Conservation (phyloP, 1,139 yeast species). For the Kodamaea sp. region DNA sequence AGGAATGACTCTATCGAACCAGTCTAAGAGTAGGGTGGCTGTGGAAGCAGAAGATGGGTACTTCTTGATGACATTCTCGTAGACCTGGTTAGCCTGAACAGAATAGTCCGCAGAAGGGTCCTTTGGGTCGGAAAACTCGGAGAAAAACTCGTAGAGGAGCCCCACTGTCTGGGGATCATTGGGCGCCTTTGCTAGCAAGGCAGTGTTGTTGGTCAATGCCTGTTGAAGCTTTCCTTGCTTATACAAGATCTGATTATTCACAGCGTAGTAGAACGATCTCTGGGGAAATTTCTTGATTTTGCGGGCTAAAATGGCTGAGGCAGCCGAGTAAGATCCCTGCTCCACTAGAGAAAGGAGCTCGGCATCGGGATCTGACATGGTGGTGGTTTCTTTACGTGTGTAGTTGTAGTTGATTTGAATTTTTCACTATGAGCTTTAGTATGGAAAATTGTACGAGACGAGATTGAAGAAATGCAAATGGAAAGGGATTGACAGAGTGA, state of each 20-base stretch:
- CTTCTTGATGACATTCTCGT: slow-evolving; percentile 57
- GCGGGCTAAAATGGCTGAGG: slow-evolving; percentile 50
- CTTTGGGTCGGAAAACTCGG: slow-evolving; percentile 1
- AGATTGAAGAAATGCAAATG: too few relatives aligned
- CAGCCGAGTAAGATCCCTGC: slow-evolving; percentile 54
- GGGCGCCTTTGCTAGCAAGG: slow-evolving; percentile 49
- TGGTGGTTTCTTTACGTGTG: too few relatives aligned
- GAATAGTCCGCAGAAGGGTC: slow-evolving; percentile 25
- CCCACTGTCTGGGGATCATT: slow-evolving; percentile 55
- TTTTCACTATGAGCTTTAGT: too few relatives aligned
- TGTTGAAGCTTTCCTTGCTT: slow-evolving; percentile 45
- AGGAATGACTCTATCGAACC: slow-evolving; percentile 49
- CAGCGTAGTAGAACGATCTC: slow-evolving; percentile 53
- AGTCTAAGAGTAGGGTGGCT: slow-evolving; percentile 35
- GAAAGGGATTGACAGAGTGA: too few relatives aligned
- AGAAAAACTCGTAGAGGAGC: slow-evolving; percentile 44
- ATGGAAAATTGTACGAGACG: too few relatives aligned
- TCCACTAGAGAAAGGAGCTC: slow-evolving; percentile 49
- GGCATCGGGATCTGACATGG: slow-evolving; percentile 28
- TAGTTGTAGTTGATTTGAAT: too few relatives aligned
- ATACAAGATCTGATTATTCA: slow-evolving; percentile 45
- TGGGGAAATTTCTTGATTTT: slow-evolving; percentile 58
- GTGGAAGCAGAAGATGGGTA: slow-evolving; percentile 38
- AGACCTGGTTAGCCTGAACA: slow-evolving; percentile 43
- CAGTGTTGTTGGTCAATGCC: slow-evolving; percentile 43